A percentile compares a stretch with the other conserved stretches of the same genome.
Conservation (phyloP, 176 grass and related monocot genomes). For the Aechmea fasciata region DNA sequence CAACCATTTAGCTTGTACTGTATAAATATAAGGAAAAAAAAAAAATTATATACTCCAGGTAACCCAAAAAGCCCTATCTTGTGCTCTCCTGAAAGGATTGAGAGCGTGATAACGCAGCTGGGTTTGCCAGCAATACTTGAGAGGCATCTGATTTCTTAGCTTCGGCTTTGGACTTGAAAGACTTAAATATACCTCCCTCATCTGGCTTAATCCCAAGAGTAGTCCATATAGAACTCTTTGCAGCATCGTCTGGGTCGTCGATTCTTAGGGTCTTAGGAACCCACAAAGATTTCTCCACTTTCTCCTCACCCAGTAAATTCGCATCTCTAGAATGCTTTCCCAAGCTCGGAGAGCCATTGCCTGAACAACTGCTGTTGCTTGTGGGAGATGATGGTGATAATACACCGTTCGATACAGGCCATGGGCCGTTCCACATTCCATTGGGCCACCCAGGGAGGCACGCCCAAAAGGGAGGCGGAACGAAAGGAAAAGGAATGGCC, state of each 20-base stretch:
- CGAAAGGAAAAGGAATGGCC: slow-evolving; percentile 60
- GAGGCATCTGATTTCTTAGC: slow-evolving; percentile 30
- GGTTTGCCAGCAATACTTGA: slow-evolving; percentile 60
- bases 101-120: slow-evolving; percentile 67
- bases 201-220: slow-evolving; percentile 87
- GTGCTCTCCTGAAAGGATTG: slow-evolving; percentile 76
- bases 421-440: slow-evolving; percentile 34
- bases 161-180: slow-evolving; percentile 53
- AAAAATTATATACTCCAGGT: not conserved
- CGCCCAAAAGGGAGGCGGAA: slow-evolving; percentile 66
- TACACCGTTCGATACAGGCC: slow-evolving; percentile 29
- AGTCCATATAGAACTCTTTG: slow-evolving; percentile 92
- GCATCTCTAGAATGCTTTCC: slow-evolving; percentile 82
- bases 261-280: slow-evolving; percentile 85
- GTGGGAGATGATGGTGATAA: slow-evolving; percentile 39
- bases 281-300: slow-evolving; percentile 65
- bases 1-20: not conserved
- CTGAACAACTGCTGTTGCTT: slow-evolving; percentile 61
- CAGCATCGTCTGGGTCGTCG: slow-evolving; percentile 82
- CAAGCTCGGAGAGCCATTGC: slow-evolving; percentile 57
- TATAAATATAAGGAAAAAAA: not conserved
- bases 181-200: slow-evolving; percentile 49
- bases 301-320: slow-evolving; percentile 36
- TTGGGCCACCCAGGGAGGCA: slow-evolving; percentile 47
- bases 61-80: slow-evolving; percentile 14